Percentiles rank a stretch among this genome's conserved stretches.
Evolutionary conservation across 129 eudicot genomes (phyloP).

Genomic region (Flaveria bidentis): DNA sequence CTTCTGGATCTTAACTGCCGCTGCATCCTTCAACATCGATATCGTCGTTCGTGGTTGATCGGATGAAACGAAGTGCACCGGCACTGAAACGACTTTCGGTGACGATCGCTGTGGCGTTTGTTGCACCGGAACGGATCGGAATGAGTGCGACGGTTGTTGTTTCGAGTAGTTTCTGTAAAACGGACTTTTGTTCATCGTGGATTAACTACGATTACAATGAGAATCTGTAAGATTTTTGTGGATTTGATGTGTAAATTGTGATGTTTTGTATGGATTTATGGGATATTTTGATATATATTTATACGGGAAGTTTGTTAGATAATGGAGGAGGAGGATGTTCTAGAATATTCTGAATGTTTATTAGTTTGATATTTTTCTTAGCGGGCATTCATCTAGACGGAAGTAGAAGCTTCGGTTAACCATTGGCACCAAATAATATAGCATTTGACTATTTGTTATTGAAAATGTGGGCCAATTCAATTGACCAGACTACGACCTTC

Average conservation of each 20-base stretch:
- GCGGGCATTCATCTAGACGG: neutral
- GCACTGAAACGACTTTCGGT: conserved; percentile 42
- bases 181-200: conserved; percentile 21
- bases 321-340: neutral
- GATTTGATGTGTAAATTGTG: neutral
- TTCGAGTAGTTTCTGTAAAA: conserved; percentile 3
- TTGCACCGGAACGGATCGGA: conserved; percentile 9
- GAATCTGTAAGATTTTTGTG: neutral
- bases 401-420: neutral
- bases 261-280: neutral
- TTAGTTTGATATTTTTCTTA: neutral
- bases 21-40: conserved; percentile 24
- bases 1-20: conserved; percentile 57
- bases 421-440: too few relatives aligned
- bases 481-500: too few relatives aligned
- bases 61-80: conserved; percentile 39
- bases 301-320: neutral
- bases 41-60: conserved; percentile 7
- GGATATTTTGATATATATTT: neutral
- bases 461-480: too few relatives aligned
- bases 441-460: too few relatives aligned
- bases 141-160: conserved; percentile 9
- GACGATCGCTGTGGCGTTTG: conserved; percentile 18
- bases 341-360: neutral
- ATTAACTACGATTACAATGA: neutral